These are phyloP conservation scores for Cryptococcus sp. DNA, from an alignment of 1,284 basidiomycete genomes.

Conservation along the genomic window DNA sequence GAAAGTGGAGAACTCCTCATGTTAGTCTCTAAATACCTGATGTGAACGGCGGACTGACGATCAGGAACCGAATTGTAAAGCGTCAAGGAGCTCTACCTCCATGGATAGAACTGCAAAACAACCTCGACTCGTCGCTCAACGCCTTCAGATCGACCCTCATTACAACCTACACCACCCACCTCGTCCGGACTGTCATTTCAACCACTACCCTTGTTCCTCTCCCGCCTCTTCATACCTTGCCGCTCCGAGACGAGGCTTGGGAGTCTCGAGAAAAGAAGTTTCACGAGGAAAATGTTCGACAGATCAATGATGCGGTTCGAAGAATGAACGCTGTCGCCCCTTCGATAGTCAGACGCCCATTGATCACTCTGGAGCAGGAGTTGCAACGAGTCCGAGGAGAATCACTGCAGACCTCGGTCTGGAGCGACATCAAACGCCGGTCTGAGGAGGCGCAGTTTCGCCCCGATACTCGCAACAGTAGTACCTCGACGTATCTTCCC, in stretches of 20 bases:
- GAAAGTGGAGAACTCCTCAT: constrained; percentile 61
- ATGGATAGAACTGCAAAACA: constrained; percentile 79
- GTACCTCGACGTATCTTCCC: neutral
- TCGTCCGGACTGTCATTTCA: constrained; percentile 54
- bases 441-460: constrained; percentile 12
- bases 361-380: constrained; percentile 57
- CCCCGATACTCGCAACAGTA: neutral
- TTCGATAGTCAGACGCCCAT: constrained; percentile 60
- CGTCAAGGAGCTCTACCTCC: constrained; percentile 79
- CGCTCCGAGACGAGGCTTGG: constrained; percentile 66
- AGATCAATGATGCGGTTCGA: constrained; percentile 67
- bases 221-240: constrained; percentile 49
- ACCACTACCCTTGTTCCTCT: constrained; percentile 45
- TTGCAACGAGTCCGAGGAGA: constrained; percentile 56
- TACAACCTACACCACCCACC: constrained; percentile 52
- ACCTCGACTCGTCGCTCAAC: constrained; percentile 55
- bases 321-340: constrained; percentile 76
- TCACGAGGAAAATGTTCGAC: constrained; percentile 62
- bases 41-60: neutral
- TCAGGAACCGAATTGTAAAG: constrained; percentile 74
- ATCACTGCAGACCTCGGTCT: constrained; percentile 37
- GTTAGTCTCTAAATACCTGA: constrained; percentile 8
- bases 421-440: constrained; percentile 33
- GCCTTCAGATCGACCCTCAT: constrained; percentile 61
- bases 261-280: constrained; percentile 62